These are phyloP conservation scores for Triticum aestivum DNA, from an alignment of 176 grass and related monocot species.

Conservation along the genomic window DNA sequence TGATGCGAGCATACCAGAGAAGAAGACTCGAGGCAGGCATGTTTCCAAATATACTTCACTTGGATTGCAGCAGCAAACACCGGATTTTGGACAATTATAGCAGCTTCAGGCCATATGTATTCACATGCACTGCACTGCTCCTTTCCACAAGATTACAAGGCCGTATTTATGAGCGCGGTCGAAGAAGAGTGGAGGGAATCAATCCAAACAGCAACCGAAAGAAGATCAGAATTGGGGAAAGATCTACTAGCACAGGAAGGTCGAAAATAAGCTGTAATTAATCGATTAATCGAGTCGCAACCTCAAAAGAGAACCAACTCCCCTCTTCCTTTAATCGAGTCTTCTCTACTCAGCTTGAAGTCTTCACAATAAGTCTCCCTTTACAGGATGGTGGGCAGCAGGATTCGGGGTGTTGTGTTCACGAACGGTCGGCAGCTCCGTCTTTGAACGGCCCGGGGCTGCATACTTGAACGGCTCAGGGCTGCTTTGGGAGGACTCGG, in stretches of 20 bases:
- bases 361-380: no score
- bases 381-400: no score
- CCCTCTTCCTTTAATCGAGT: constrained; percentile 20
- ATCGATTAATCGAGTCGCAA: constrained; percentile 22
- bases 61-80: neutral
- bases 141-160: no score
- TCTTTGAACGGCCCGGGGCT: no score
- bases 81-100: constrained; percentile 25
- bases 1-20: neutral
- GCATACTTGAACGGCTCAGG: no score
- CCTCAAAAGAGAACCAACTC: constrained; percentile 16
- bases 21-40: neutral
- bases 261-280: constrained; percentile 13
- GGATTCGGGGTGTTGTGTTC: no score
- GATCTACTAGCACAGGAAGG: neutral
- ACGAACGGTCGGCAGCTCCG: no score
- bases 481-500: no score
- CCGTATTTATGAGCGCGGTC: neutral
- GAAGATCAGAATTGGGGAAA: neutral
- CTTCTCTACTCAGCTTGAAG: no score
- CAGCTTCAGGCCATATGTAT: neutral
- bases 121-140: no score
- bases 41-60: neutral
- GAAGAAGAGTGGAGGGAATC: constrained; percentile 1
- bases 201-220: neutral